Conservation (phyloP, 306 rosid genomes). For the Castanea sativa region DNA sequence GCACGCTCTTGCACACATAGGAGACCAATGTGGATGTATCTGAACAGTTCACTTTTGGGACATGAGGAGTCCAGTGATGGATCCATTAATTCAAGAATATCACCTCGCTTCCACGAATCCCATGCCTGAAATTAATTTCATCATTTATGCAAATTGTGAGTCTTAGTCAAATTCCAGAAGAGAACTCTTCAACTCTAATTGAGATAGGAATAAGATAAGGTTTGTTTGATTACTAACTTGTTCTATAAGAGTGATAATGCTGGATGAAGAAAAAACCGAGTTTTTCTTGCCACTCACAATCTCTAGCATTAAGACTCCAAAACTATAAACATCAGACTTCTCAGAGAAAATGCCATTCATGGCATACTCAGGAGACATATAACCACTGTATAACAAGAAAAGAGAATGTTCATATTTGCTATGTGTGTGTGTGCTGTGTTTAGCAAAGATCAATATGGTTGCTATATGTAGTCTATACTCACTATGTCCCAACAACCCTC, state of each 20-base stretch:
- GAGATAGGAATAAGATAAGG: neutral
- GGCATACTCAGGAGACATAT: slow-evolving; percentile 36
- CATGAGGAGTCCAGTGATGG: slow-evolving; percentile 12
- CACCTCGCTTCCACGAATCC: slow-evolving; percentile 22
- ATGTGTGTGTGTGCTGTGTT: neutral
- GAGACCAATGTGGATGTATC: slow-evolving; percentile 22
- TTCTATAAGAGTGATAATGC: slow-evolving; percentile 13
- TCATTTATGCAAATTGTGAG: neutral
- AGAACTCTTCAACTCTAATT: neutral
- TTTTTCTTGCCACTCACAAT: slow-evolving; percentile 26
- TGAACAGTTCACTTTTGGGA: slow-evolving; percentile 15
- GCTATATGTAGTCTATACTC: neutral
- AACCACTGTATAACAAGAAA: slow-evolving; percentile 15
- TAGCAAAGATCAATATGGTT: neutral
- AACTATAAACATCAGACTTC: slow-evolving; percentile 28
- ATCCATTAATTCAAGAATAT: slow-evolving; percentile 3
- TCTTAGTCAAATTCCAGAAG: neutral
- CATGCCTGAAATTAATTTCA: slow-evolving; percentile 21
- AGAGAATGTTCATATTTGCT: neutral
- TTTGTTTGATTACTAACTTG: slow-evolving; percentile 6
- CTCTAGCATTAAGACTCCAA: slow-evolving; percentile 29
- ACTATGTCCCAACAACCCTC: slow-evolving; percentile 34
- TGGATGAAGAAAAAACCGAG: slow-evolving; percentile 1
- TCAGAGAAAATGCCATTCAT: slow-evolving; percentile 33
- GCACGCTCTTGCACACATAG: slow-evolving; percentile 31